Evolutionary conservation across 257 asterid species (phyloP), one percentile per base, ranked within the genome.

Genomic region (Fraxinus pennsylvanica): DNA sequence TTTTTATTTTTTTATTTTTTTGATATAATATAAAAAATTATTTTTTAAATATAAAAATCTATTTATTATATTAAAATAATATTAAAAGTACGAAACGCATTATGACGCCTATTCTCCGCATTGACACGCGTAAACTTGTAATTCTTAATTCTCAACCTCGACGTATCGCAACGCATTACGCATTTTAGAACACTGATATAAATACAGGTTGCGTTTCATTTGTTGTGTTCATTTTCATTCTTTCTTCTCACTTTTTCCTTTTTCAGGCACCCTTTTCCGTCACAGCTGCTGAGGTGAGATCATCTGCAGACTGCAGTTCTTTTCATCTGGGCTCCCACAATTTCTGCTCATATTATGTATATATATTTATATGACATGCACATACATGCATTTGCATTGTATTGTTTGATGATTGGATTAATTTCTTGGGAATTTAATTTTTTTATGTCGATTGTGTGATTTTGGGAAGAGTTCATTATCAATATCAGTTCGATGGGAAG

Each of bases 401-500:
- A 47, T 75, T 74, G 25, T 72, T 6, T 38, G 10, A 29, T 1
- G 30, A 8, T 41, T 68, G 47, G 35, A 25, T 13, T 3, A 30
- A 6, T 4, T 71, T 71, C 72, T 4, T 22, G 50, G 75, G 68
- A 45, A 36, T 63, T 79, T 21, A 45, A 73, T 6, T 38, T 1
- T 76, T 27, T 47, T 33, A 36, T 69, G 3, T 36, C 21, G 39
- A 47, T 50, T 38, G 41, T 71, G 72, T 74, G 50, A 67, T 74
- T 81, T 72, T 33, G 17, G 36, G 19, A 32, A 38, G 71, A 45
- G 76, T 59, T 75, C 66, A 68, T 61, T 73, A 54, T 50, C 21
- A 50, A 50, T 70, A 74, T 74, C 22, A 50, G 73, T 71, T 19
- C 71, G 7, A 94, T 94, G 97, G 96, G 98, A 32, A 88, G 91